These are phyloP conservation scores for Fonsecaea pugnacius DNA, from an alignment of 2,329 filamentous ascomycete genomes.

Conservation along the genomic window DNA sequence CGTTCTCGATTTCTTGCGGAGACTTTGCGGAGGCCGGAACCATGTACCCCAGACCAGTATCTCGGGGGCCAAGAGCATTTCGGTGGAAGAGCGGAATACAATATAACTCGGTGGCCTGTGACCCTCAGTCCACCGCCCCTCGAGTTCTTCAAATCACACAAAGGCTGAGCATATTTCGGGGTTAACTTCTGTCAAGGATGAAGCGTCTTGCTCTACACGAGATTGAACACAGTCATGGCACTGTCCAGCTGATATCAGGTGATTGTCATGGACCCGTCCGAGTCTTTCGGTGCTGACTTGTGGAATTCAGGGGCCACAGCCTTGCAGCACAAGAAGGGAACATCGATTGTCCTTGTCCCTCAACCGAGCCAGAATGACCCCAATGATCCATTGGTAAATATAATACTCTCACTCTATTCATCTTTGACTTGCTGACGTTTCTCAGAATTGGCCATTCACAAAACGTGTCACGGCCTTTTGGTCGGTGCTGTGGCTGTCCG, in stretches of 20 bases:
- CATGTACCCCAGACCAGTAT: not conserved
- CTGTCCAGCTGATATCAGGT: slow-evolving; percentile 22
- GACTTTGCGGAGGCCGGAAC: not conserved
- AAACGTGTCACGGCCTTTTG: slow-evolving; percentile 13
- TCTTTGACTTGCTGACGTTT: not conserved
- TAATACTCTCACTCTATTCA: not conserved
- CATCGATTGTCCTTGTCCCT: not conserved
- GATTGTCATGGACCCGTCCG: not conserved
- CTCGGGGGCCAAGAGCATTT: not conserved
- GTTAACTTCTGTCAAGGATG: not conserved
- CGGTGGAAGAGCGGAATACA: not conserved
- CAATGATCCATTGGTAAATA: slow-evolving; percentile 8
- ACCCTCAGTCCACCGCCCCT: not conserved
- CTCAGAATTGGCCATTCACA: slow-evolving; percentile 12
- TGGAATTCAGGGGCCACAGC: not conserved
- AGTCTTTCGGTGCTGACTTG: not conserved
- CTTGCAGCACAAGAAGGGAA: slow-evolving; percentile 4
- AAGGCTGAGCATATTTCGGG: not conserved
- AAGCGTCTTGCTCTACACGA: slow-evolving; percentile 15
- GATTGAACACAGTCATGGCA: slow-evolving; percentile 21
- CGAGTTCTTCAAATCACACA: not conserved
- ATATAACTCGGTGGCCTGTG: not conserved
- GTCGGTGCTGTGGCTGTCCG: slow-evolving; percentile 18
- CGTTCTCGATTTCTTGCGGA: not conserved
- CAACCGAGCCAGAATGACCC: slow-evolving; percentile 1